Base-by-base conservation (phyloP, 108 stramenopile genomes). In the Skeletonema marinoi region DNA sequence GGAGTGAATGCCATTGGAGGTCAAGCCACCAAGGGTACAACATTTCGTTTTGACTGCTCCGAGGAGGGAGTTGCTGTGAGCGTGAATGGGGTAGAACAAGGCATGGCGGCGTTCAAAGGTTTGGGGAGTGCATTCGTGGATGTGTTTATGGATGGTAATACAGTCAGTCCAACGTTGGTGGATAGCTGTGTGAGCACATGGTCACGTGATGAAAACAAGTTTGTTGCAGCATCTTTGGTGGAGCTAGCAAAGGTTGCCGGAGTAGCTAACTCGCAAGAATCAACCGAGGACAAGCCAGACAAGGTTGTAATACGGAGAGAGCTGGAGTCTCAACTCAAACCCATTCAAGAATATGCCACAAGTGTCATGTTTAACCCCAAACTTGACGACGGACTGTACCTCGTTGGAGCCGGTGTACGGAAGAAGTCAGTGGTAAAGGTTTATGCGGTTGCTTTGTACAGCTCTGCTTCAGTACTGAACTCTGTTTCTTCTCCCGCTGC, bases 351-450 rank as follows among this genome's bases (percentile, higher is more conserved):
- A 39, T 39, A 35, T 35, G 33, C 33, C 0, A 35, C 33, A 35
- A 35, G 6, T 35, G 33, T 35, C 33, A 35, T 35, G 0, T 39
- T 39, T 10, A 7, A 39, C 9, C 38, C 38, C 1, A 39, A 39
- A 39, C 3, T 39, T 39, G 38, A 39, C 0, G 38, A 39, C 6
- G 38, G 38, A 9, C 11, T 60, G 14, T 35, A 30, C 13, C 32
- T 44, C 3, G 8, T 44, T 4, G 92, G 92, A 13, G 92, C 90
- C 6, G 92, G 92, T 19, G 92, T 91, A 6, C 72, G 92, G 12
- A 86, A 85, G 66, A 93, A 93, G 74, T 89, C 89, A 21, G 89
- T 89, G 29, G 90, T 92, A 65, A 92, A 92, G 75, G 85, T 94
- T 21, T 94, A 94, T 65, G 84, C 87, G 36, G 90, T 94, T 12